Evolutionary conservation across 1,284 basidiomycete species (phyloP), one percentile per base, ranked within the genome.

Genomic region (Ustilago lituana): DNA sequence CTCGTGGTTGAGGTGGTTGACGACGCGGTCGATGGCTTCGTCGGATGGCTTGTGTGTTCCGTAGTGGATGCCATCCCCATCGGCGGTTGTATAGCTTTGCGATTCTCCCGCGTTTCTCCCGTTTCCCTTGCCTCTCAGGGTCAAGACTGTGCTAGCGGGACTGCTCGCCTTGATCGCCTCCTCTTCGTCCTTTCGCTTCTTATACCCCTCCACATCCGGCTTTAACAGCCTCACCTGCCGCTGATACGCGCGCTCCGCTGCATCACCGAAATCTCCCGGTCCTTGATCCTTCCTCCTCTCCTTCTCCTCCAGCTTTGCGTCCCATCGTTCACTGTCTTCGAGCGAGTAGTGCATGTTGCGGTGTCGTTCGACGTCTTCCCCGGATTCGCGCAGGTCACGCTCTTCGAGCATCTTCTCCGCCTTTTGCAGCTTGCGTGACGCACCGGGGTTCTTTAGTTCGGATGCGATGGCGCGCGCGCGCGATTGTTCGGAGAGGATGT

Each of bases 311-410:
- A 88, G 83, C 84, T 93, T 93, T 85, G 90, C 90, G 85, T 94
- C 92, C 95, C 94, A 94, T 64, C 87, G 84, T 74, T 97, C 93
- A 76, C 93, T 94, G 83, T 96, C 93, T 84, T 96, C 94, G 54
- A 96, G 90, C 20, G 89, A 91, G 84, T 91, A 97, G 76, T 92
- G 89, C 93, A 93, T 95, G 77, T 93, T 92, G 85, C 92, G 92
- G 77, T 88, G 87, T 55, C 93, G 85, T 74, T 88, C 86, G 17
- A 86, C 71, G 77, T 88, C 87, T 71, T 86, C 92, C 12, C 94
- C 95, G 1, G 86, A 85, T 63, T 93, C 93, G 78, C 90, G 89
- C 0, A 93, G 92, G 70, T 95, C 92, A 3, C 91, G 89, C 83
- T 94, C 93, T 67, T 89, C 85, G 9, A 93, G 88, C 63, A 97